Evolutionary conservation across 805 yeast species (phyloP).

Genomic region (Kazachstania viticola): DNA sequence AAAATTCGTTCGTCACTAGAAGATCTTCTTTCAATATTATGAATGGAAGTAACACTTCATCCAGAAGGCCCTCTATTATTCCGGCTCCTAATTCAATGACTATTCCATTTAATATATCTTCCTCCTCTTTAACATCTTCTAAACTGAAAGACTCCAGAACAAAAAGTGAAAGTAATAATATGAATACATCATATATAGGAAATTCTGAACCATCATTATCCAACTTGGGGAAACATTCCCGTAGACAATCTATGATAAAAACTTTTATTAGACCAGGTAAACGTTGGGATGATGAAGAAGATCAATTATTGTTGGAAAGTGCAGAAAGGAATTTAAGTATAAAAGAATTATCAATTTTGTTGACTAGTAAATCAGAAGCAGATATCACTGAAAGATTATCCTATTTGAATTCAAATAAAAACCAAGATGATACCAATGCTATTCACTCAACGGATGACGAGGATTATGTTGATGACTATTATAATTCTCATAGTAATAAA

Average conservation of each 20-base stretch:
- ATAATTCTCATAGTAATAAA: too few relatives aligned
- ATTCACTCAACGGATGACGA: too few relatives aligned
- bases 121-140: too few relatives aligned
- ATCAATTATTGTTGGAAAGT: slow-evolving; percentile 47
- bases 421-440: too few relatives aligned
- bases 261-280: background rate
- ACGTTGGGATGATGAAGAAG: slow-evolving; percentile 58
- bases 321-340: slow-evolving; percentile 46
- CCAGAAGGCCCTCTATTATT: slow-evolving; percentile 21
- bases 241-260: background rate
- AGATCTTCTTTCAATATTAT: slow-evolving; percentile 23
- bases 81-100: slow-evolving; percentile 15
- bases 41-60: slow-evolving; percentile 13
- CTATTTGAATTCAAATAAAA: slow-evolving; percentile 9
- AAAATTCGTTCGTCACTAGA: slow-evolving; percentile 22
- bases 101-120: slow-evolving; percentile 5
- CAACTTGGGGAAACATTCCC: too few relatives aligned
- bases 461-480: too few relatives aligned
- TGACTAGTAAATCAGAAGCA: slow-evolving; percentile 60
- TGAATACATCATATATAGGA: background rate
- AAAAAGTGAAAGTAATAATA: slow-evolving; percentile 1
- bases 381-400: slow-evolving; percentile 59
- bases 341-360: slow-evolving; percentile 59
- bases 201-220: too few relatives aligned
- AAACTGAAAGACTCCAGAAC: slow-evolving; percentile 19